Conservation (phyloP, 192 early-diverging fungal genomes). For the Phlyctochytrium planicorne region DNA sequence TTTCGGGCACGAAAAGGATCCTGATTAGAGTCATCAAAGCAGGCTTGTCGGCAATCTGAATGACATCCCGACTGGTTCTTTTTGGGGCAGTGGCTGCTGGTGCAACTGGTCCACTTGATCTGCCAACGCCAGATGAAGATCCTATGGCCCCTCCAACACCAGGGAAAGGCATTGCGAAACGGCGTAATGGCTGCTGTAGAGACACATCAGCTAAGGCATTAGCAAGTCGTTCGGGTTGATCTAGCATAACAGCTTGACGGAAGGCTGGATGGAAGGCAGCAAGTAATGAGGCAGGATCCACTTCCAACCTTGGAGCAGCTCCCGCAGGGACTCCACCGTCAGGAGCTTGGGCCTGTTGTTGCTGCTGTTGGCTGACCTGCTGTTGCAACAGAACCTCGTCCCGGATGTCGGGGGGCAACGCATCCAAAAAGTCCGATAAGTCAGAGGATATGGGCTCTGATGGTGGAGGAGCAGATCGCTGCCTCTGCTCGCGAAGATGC, state of each 20-base stretch:
- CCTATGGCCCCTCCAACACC: neutral
- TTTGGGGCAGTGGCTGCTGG: conserved; percentile 11
- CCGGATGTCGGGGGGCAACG: conserved; percentile 86
- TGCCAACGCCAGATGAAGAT: too few relatives aligned
- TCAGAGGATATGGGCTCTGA: conserved; percentile 7
- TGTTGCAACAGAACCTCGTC: conserved; percentile 81
- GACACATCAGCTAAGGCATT: conserved; percentile 46
- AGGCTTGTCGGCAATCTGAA: conserved; percentile 78
- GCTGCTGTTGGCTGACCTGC: conserved; percentile 65
- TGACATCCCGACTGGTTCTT: conserved; percentile 58
- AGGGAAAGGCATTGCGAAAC: neutral
- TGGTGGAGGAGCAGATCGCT: conserved; percentile 22
- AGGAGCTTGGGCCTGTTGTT: too few relatives aligned
- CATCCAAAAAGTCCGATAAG: conserved; percentile 79
- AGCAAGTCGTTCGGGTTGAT: conserved; percentile 46
- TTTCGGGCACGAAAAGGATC: conserved; percentile 85
- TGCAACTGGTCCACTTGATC: neutral
- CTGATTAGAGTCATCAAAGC: conserved; percentile 81
- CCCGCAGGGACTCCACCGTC: conserved; percentile 47
- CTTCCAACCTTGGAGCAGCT: conserved; percentile 22
- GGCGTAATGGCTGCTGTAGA: conserved; percentile 16
- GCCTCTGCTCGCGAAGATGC: conserved; percentile 63
- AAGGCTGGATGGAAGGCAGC: conserved; percentile 55
- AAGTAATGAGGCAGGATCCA: conserved; percentile 57
- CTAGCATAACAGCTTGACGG: conserved; percentile 53